Conservation (phyloP, 768 basidiomycete genomes). For the Leccinellum luteum region DNA sequence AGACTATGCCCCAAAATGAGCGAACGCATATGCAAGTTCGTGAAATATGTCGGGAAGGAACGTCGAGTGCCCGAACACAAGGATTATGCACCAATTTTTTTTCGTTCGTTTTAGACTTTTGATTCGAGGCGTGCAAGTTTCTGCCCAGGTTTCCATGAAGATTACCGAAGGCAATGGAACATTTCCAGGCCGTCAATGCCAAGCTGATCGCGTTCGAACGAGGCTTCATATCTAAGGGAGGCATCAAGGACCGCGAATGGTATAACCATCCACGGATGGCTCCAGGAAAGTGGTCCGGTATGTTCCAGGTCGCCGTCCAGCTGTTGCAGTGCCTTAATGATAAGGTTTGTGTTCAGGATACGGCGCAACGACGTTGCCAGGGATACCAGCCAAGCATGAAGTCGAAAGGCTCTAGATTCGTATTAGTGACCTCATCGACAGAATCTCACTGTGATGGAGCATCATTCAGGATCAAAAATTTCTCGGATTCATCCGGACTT, state of each 20-base stretch:
- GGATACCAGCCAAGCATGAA: not conserved
- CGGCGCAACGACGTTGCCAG: not conserved
- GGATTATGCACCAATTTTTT: too few species aligned
- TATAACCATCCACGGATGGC: not conserved
- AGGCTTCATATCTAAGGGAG: not conserved
- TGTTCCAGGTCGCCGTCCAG: not conserved
- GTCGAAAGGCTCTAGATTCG: not conserved
- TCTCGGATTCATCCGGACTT: too few species aligned
- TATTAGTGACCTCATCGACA: not conserved
- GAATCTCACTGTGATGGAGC: too few species aligned
- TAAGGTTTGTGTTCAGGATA: not conserved
- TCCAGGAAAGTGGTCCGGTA: not conserved
- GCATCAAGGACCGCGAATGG: not conserved
- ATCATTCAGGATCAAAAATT: too few species aligned
- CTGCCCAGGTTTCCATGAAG: too few species aligned
- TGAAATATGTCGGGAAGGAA: too few species aligned
- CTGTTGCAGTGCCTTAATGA: not conserved
- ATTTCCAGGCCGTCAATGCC: conserved; percentile 46
- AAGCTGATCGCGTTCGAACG: conserved; percentile 69
- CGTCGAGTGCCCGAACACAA: too few species aligned
- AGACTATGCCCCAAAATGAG: conserved; percentile 9
- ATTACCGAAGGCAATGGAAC: not conserved
- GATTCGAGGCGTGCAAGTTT: too few species aligned
- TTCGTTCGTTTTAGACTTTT: too few species aligned
- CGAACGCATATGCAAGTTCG: conserved; percentile 33